Conservation (phyloP, 2,329 filamentous ascomycete genomes). For the Penicillium sp. region DNA sequence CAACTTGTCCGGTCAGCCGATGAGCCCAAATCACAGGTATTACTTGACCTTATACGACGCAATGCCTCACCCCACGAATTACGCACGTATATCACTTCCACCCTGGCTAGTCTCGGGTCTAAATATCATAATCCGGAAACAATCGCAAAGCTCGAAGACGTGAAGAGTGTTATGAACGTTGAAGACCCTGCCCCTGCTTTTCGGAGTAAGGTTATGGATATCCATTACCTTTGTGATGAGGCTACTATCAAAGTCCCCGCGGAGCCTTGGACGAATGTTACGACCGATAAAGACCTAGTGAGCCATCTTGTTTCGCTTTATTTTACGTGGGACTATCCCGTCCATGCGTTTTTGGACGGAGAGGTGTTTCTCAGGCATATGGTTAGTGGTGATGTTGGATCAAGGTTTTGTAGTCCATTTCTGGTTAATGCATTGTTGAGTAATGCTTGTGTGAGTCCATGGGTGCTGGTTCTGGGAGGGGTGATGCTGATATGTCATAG, state of each 20-base stretch:
- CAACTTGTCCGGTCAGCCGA: conserved; percentile 32
- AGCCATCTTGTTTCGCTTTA: conserved; percentile 84
- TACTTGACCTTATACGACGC: conserved; percentile 35
- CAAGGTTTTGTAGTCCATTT: conserved; percentile 71
- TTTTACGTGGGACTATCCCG: conserved; percentile 92
- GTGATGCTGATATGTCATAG: conserved; percentile 15
- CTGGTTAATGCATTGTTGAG: conserved; percentile 89
- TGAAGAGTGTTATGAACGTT: conserved; percentile 26
- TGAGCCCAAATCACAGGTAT: conserved; percentile 22
- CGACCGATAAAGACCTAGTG: conserved; percentile 66
- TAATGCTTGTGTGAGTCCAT: conserved; percentile 36
- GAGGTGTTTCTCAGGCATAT: conserved; percentile 63
- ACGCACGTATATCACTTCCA: conserved; percentile 30
- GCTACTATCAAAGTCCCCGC: conserved; percentile 34
- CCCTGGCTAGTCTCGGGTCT: conserved; percentile 20
- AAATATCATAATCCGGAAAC: conserved; percentile 9
- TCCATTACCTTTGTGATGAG: conserved; percentile 37
- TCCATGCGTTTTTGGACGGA: conserved; percentile 71
- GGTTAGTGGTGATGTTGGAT: conserved; percentile 36
- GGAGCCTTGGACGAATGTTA: conserved; percentile 72
- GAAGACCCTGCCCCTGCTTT: conserved; percentile 31
- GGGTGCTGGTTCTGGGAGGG: not conserved
- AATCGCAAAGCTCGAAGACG: conserved; percentile 25
- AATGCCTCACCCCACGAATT: conserved; percentile 36
- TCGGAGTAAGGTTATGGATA: conserved; percentile 40